Evolutionary conservation across 495 filamentous ascomycete species (phyloP), one percentile per base, ranked within the genome.

Genomic region (Penicillium samsonianum): DNA sequence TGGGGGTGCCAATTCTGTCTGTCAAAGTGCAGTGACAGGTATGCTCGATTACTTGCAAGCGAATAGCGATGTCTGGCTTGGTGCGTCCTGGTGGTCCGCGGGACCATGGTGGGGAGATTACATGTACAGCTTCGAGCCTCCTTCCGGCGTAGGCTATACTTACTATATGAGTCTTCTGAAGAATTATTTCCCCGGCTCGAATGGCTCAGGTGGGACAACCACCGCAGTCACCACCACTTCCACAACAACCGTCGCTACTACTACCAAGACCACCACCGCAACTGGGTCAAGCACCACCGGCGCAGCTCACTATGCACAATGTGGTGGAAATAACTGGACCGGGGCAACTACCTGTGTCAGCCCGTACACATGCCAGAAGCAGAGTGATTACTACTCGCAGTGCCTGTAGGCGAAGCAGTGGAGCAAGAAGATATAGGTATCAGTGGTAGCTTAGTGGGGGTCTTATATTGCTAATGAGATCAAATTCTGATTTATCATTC

Each of bases 11-110:
- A 90, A 89, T 62, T 51, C 75, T 0, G 77, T 78, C 53, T 91
- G 87, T 69, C 73, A 86, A 68, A 57, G 59, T 1, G 87, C 87
- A 9, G 67, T 90, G 22, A 76, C 78, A 55, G 86, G 82, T 16
- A 81, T 89, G 77, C 69, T 90, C 41, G 63, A 69, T 26, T 75
- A 79, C 64, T 71, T 90, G 73, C 57, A 67, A 8, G 73, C 70
- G n/a, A 83, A 83, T 59, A 77, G 69, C 16, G 86, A 88, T 60
- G 84, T 88, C 8, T 90, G 87, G 87, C 73, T 78, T 14, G 87
- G 86, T 0, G 87, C 78, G 54, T 40, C 84, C 4, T 88, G 84
- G 84, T 90, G 87, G 87, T 79, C 80, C 16, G 86, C 81, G 11
- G 86, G 85, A 0, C 85, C 69, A 33, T 78, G 75, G 76, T 80